A percentile compares a stretch with the other conserved stretches of the same genome.
Evolutionary conservation across 345 rosid genomes (phyloP).

Genomic region (Crucihimalaya himalaica): DNA sequence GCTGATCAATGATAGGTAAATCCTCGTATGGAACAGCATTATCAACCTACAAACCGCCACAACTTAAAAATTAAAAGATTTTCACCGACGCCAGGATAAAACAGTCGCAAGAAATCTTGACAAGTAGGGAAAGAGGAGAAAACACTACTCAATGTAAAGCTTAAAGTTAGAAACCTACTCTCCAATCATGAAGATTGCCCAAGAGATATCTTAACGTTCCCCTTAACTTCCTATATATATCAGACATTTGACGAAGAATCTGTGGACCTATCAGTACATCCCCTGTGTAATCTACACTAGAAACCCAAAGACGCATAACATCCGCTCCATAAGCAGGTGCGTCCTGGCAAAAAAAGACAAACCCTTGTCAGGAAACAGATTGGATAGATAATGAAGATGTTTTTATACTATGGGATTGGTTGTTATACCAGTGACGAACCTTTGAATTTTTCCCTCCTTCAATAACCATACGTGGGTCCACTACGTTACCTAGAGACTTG

Average conservation of each 20-base stretch:
- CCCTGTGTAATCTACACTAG: conserved; percentile 90
- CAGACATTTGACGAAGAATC: conserved; percentile 87
- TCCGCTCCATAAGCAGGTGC: conserved; percentile 96
- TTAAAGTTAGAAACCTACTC: conserved; percentile 48
- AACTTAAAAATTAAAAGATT: background rate
- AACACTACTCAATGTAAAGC: conserved; percentile 2
- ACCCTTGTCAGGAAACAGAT: conserved; percentile 22
- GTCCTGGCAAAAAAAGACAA: conserved; percentile 58
- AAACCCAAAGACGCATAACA: conserved; percentile 95
- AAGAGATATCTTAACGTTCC: conserved; percentile 90
- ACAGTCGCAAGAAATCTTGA: conserved; percentile 3
- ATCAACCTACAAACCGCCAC: conserved; percentile 58
- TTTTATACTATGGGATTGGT: conserved; percentile 12
- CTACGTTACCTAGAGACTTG: conserved; percentile 93
- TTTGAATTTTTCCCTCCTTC: conserved; percentile 84
- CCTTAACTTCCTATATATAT: conserved; percentile 85
- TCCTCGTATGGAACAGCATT: conserved; percentile 69
- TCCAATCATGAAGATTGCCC: conserved; percentile 96
- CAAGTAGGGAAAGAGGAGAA: background rate
- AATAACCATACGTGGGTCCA: conserved; percentile 75
- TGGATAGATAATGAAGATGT: background rate
- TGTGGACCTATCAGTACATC: conserved; percentile 89
- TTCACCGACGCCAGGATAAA: background rate
- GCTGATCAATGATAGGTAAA: conserved; percentile 86
- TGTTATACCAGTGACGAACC: conserved; percentile 47